phyloP scores from a whole-genome alignment of 2,329 filamentous ascomycete species.

The Verticillium albo-atrum region DNA sequence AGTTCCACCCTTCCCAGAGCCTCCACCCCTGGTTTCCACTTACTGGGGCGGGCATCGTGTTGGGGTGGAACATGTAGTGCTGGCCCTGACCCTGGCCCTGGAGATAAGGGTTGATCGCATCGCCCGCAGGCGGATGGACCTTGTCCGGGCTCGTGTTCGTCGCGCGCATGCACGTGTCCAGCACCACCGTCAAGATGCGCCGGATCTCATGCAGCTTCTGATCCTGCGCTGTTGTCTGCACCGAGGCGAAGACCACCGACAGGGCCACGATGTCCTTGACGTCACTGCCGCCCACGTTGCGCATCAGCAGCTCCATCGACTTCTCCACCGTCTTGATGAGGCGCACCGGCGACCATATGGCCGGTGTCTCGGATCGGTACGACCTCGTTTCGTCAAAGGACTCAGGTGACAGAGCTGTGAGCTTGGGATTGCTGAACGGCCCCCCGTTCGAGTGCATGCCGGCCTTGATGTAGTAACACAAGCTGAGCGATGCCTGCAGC shows the following conservation, averaged over 20 bases:
- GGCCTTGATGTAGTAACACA: slow-evolving; percentile 49
- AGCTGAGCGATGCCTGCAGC: slow-evolving; percentile 48
- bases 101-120: slow-evolving; percentile 13
- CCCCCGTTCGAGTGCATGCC: slow-evolving; percentile 13
- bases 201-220: slow-evolving; percentile 36
- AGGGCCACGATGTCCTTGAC: slow-evolving; percentile 46
- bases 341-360: slow-evolving; percentile 36
- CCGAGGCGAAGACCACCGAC: slow-evolving; percentile 42
- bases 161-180: slow-evolving; percentile 40
- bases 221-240: slow-evolving; percentile 32
- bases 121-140: slow-evolving; percentile 12
- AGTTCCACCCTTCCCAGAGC: slow-evolving; percentile 36
- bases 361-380: slow-evolving; percentile 27
- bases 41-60: slow-evolving; percentile 19
- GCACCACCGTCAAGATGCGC: slow-evolving; percentile 32
- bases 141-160: slow-evolving; percentile 37
- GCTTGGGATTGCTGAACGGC: slow-evolving; percentile 5
- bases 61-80: slow-evolving; percentile 23
- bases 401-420: slow-evolving; percentile 27
- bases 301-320: slow-evolving; percentile 39
- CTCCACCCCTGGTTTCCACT: slow-evolving; percentile 28
- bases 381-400: slow-evolving; percentile 27
- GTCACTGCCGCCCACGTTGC: slow-evolving; percentile 43
- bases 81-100: slow-evolving; percentile 10
- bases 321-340: slow-evolving; percentile 41